phyloP scores from a whole-genome alignment of 1,139 yeast species.

The Geotrichum citri-aurantii region DNA sequence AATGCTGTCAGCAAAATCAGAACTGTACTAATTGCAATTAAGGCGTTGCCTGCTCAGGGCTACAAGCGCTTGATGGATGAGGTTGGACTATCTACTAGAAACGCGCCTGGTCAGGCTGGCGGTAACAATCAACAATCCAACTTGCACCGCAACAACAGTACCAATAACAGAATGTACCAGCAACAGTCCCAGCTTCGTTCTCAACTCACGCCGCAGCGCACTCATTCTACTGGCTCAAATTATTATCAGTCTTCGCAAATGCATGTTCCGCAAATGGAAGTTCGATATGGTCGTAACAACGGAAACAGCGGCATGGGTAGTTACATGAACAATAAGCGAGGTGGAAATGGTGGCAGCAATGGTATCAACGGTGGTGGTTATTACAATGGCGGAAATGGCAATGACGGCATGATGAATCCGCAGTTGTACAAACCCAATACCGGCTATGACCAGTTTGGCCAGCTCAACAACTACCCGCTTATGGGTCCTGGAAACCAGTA shows the following conservation, averaged over 20 bases:
- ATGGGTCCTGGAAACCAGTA: constrained; percentile 2
- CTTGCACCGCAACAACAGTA: constrained; percentile 10
- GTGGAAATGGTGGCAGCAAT: constrained; percentile 3
- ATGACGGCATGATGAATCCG: background rate
- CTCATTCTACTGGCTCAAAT: constrained; percentile 12
- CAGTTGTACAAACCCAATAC: background rate
- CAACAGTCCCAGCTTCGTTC: constrained; percentile 8
- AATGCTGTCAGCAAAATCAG: constrained; percentile 58
- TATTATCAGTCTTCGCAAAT: constrained; percentile 2
- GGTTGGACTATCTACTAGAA: constrained; percentile 54
- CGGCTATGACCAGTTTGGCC: background rate
- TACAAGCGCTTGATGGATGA: constrained; percentile 89
- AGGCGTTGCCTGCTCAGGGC: constrained; percentile 57
- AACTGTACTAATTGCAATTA: constrained; percentile 52
- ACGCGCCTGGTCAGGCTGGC: constrained; percentile 14
- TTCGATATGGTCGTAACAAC: constrained; percentile 1
- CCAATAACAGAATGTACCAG: constrained; percentile 3
- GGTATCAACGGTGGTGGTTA: background rate
- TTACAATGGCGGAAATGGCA: background rate
- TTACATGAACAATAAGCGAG: constrained; percentile 6
- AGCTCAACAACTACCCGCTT: background rate
- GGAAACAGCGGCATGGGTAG: background rate
- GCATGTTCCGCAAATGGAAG: constrained; percentile 4
- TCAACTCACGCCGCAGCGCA: constrained; percentile 10
- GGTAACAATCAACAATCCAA: background rate